Base-by-base conservation (phyloP, 768 basidiomycete species). In the Tylopilus cervinicoccineus region DNA sequence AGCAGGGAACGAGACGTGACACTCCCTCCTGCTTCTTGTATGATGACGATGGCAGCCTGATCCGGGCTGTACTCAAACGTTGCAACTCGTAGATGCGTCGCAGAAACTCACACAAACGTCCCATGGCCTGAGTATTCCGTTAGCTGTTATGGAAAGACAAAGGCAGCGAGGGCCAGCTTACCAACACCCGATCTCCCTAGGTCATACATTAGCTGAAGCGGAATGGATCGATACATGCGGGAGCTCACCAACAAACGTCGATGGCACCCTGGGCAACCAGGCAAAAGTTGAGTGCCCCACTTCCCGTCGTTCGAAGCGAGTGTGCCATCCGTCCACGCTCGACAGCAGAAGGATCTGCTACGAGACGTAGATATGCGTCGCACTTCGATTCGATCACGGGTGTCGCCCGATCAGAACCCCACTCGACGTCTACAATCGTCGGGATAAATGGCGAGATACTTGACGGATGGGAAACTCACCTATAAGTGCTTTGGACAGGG, bases 231-330 rank as follows among this genome's bases (percentile, higher is more conserved):
- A 11, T 6, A 12, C n/a, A 26, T 16, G 38, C 37, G 17, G 22
- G 22, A 47, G 49, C 78, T 52, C 53, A 88, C 92, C 91, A 93
- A 57, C 90, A 94, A 46, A 93, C 64, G 59, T 95, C 93, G 41
- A 93, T 69, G 10, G 84, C 82, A 26, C 94, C 95, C 63, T 91
- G 85, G 1, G 95, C 94, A n/a, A 93, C 88, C 65, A 88, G 71
- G 3, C 80, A 78, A 59, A 80, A 89, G 66, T 93, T 93, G 47
- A 92, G 68, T 2, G 90, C 90, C 0, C 87, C 87, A 56, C 88
- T 89, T 14, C 93, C 92, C 48, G 91, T 65, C 13, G 86, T 85
- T 42, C 93, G 75, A 27, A 95, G 70, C 7, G 87, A 83, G 67
- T 93, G 92, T 1, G 77, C 84, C 89, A 94, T 93, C 56, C 78